phyloP scores from a whole-genome alignment of 2,329 filamentous ascomycete species.

The Ustulina deusta region DNA sequence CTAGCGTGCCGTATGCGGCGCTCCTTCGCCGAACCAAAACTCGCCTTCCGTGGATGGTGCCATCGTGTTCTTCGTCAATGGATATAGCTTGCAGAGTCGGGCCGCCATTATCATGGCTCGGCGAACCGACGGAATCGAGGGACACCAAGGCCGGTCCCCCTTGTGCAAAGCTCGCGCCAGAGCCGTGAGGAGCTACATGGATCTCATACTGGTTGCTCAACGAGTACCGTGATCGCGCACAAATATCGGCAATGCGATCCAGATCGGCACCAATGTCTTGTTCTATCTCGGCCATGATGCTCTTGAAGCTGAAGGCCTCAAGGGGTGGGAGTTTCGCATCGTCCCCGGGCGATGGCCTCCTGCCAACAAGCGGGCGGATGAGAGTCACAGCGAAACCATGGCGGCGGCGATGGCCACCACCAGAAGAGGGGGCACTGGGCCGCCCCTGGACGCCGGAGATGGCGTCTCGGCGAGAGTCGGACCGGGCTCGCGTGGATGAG shows the following conservation, averaged over 20 bases:
- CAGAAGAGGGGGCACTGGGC: conserved; percentile 41
- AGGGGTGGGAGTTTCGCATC: conserved; percentile 67
- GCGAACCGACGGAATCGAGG: conserved; percentile 51
- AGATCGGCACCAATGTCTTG: conserved; percentile 68
- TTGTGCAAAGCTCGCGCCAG: conserved; percentile 62
- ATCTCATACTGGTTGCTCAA: conserved; percentile 76
- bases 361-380: conserved; percentile 58
- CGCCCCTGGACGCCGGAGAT: conserved; percentile 43
- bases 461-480: conserved; percentile 47
- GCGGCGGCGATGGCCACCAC: conserved; percentile 49
- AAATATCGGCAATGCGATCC: conserved; percentile 75
- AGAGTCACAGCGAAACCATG: conserved; percentile 58
- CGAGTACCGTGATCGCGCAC: conserved; percentile 72
- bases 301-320: conserved; percentile 74
- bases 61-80: conserved; percentile 66
- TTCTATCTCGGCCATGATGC: conserved; percentile 69
- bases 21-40: conserved; percentile 60
- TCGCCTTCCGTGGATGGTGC: conserved; percentile 55
- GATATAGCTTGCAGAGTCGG: conserved; percentile 69
- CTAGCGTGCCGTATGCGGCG: conserved; percentile 70
- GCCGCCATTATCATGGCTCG: conserved; percentile 48
- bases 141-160: conserved; percentile 45
- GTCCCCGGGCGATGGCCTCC: conserved; percentile 50
- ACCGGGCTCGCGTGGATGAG: conserved; percentile 50
- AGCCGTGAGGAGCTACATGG: conserved; percentile 72